These are phyloP conservation scores for Claviceps spartinae DNA, from an alignment of 2,329 filamentous ascomycete genomes.

Conservation along the genomic window DNA sequence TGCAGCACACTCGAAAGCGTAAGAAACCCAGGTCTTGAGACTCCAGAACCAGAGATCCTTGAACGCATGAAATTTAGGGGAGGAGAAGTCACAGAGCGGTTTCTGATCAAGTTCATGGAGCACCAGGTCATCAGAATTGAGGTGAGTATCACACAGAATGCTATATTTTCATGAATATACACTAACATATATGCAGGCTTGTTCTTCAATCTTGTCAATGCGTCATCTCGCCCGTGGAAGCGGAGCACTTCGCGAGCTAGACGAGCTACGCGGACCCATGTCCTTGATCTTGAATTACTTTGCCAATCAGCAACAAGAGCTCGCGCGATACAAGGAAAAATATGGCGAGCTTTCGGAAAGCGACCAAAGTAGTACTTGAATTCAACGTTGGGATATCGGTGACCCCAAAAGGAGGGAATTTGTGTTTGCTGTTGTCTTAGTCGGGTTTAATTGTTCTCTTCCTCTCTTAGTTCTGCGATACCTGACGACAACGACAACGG, in stretches of 20 bases:
- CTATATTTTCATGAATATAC: background rate
- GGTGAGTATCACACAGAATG: slow-evolving; percentile 34
- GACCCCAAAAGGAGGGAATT: slow-evolving; percentile 10
- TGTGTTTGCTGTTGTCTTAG: slow-evolving; percentile 5
- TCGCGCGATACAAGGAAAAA: slow-evolving; percentile 44
- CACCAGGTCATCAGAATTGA: slow-evolving; percentile 94
- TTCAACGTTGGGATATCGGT: slow-evolving; percentile 6
- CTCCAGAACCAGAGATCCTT: slow-evolving; percentile 71
- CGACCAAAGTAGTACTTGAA: slow-evolving; percentile 12
- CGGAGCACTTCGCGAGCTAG: slow-evolving; percentile 45
- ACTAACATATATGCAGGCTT: slow-evolving; percentile 43
- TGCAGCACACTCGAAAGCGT: slow-evolving; percentile 76
- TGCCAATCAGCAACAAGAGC: slow-evolving; percentile 45
- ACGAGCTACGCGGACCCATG: slow-evolving; percentile 69
- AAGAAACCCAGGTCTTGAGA: slow-evolving; percentile 48
- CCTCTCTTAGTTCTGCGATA: background rate
- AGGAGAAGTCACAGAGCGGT: slow-evolving; percentile 77
- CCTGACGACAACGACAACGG: background rate
- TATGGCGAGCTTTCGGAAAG: slow-evolving; percentile 29
- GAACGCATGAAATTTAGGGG: slow-evolving; percentile 54
- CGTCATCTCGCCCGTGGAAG: slow-evolving; percentile 67
- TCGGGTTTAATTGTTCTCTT: background rate
- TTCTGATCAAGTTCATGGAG: slow-evolving; percentile 80
- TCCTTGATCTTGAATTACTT: slow-evolving; percentile 52
- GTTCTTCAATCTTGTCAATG: slow-evolving; percentile 63